Evolutionary conservation across 345 rosid genomes (phyloP).

Genomic region (Linum lewisii): DNA sequence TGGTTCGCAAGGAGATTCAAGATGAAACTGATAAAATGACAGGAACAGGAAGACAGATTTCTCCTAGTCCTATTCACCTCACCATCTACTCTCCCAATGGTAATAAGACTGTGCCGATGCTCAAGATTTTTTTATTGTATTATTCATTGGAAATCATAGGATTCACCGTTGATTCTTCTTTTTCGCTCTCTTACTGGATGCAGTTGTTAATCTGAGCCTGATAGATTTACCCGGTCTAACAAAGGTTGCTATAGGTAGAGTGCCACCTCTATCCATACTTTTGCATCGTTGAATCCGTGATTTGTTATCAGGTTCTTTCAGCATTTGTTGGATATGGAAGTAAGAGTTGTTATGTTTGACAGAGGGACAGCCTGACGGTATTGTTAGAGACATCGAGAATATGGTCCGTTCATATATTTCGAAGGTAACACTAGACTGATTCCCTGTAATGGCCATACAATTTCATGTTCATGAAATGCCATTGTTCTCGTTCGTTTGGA

Average conservation of each 20-base stretch:
- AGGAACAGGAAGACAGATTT: constrained; percentile 49
- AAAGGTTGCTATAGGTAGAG: constrained; percentile 57
- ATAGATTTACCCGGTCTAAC: constrained; percentile 68
- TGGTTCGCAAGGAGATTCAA: constrained; percentile 54
- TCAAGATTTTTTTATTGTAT: neutral
- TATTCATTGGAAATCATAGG: neutral
- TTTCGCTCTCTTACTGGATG: neutral
- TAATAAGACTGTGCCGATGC: constrained; percentile 9
- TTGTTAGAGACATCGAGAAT: constrained; percentile 47
- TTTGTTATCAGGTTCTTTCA: neutral
- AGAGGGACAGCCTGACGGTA: constrained; percentile 62
- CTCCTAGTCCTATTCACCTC: constrained; percentile 58
- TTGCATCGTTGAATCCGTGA: neutral
- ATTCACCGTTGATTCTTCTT: neutral
- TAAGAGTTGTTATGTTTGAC: constrained; percentile 11
- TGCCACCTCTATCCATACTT: neutral
- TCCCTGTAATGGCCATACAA: neutral
- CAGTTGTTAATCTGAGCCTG: constrained; percentile 65
- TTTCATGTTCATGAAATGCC: neutral
- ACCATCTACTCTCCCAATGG: constrained; percentile 54
- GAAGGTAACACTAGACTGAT: constrained; percentile 30
- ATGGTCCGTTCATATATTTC: constrained; percentile 58
- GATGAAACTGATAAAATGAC: constrained; percentile 57
- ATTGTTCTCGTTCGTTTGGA: no score
- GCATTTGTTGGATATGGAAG: constrained; percentile 1